These are phyloP conservation scores for Monosporozyma unispora DNA, from an alignment of 805 yeast species.

Conservation along the genomic window DNA sequence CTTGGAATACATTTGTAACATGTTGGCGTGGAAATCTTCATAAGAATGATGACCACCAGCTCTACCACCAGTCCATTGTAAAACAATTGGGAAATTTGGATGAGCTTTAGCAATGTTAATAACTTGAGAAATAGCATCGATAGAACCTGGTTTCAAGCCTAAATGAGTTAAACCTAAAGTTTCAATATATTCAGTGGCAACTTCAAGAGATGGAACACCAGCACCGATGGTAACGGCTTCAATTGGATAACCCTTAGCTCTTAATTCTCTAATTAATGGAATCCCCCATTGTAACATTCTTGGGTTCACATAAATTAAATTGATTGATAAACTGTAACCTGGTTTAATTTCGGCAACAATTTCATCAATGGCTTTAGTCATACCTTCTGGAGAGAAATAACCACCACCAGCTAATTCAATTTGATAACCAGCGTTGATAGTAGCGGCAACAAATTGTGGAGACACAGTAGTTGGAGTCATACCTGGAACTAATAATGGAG, in stretches of 20 bases:
- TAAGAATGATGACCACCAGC: conserved; percentile 99
- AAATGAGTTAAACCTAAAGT: conserved; percentile 87
- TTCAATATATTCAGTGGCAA: conserved; percentile 91
- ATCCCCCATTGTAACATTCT: conserved; percentile 98
- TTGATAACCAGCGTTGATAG: conserved; percentile 93
- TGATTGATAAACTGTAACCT: conserved; percentile 86
- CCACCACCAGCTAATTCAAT: conserved; percentile 99
- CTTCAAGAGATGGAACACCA: conserved; percentile 97
- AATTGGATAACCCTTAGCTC: conserved; percentile 89
- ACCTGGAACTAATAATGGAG: conserved; percentile 97
- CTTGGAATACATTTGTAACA: conserved; percentile 89
- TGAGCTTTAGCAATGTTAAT: conserved; percentile 89
- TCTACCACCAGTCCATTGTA: conserved; percentile 99
- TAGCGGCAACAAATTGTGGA: conserved; percentile 88
- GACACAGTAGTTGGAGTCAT: conserved; percentile 98
- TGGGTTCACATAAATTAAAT: conserved; percentile 93
- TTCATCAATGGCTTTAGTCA: conserved; percentile 67
- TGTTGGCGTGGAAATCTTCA: conserved; percentile 98
- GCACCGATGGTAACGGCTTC: conserved; percentile 97
- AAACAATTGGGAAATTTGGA: conserved; percentile 91
- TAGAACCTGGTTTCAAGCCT: conserved; percentile 96
- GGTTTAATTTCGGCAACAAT: conserved; percentile 64
- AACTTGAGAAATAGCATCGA: conserved; percentile 81
- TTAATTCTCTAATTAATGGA: conserved; percentile 81
- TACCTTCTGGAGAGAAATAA: conserved; percentile 64